phyloP scores from a whole-genome alignment of 1,284 basidiomycete species.

The Wolfiporia cocos region DNA sequence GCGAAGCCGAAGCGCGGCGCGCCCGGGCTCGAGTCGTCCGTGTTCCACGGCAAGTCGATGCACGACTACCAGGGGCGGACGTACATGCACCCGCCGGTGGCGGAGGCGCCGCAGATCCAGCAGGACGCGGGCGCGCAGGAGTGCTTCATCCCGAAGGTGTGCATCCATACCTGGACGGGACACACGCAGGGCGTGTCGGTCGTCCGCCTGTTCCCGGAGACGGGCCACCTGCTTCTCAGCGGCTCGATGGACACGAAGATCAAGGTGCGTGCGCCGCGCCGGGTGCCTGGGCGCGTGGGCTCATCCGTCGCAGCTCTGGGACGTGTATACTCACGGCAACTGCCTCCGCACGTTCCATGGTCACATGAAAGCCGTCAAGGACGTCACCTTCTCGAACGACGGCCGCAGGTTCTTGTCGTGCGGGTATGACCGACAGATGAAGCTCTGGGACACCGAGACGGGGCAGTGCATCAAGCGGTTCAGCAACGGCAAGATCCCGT shows the following conservation, averaged over 20 bases:
- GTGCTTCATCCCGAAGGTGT: constrained; percentile 90
- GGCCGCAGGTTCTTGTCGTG: constrained; percentile 90
- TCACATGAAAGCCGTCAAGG: constrained; percentile 95
- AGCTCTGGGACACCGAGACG: constrained; percentile 99
- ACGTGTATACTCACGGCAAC: constrained; percentile 95
- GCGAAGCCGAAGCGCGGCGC: constrained; percentile 77
- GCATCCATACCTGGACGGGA: constrained; percentile 97
- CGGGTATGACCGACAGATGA: constrained; percentile 94
- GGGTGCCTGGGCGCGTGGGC: constrained; percentile 8
- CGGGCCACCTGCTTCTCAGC: constrained; percentile 89
- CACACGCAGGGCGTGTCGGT: constrained; percentile 97
- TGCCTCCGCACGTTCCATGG: constrained; percentile 97
- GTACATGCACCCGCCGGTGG: constrained; percentile 91
- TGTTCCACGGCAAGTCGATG: constrained; percentile 97
- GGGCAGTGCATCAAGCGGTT: constrained; percentile 95
- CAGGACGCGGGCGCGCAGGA: constrained; percentile 84
- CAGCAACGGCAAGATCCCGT: constrained; percentile 94
- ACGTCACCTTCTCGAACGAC: constrained; percentile 91
- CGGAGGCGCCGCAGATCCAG: constrained; percentile 75
- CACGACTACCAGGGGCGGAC: constrained; percentile 98
- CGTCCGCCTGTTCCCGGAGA: constrained; percentile 87
- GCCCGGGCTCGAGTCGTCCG: constrained; percentile 83
- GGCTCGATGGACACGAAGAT: constrained; percentile 99
- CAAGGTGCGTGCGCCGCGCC: constrained; percentile 57
- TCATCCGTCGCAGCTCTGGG: constrained; percentile 74